Base-by-base conservation (phyloP, 805 yeast genomes). In the Candida argentea region DNA sequence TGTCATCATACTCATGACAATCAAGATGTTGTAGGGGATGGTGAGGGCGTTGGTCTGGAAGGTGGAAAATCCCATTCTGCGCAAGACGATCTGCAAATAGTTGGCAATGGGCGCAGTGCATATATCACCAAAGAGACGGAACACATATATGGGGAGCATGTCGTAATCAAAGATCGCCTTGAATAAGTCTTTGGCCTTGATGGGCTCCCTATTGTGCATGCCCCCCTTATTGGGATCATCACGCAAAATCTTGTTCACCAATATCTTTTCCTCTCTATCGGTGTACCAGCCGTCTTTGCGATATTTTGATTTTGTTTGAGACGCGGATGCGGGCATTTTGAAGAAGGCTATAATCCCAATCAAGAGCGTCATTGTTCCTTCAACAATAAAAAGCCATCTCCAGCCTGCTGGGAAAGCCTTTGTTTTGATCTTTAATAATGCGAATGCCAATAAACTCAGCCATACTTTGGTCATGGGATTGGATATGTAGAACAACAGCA, bases 291-390 rank as follows among this genome's bases (percentile, higher is more conserved):
- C 52, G 12, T 47, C 44, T 6, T 41, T 41, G 15, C 40, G 26
- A 16, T 35, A 35, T 36, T 38, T 39, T 12, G 27, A 27, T 19
- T 34, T 47, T n/a, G 52, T 47, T 20, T 31, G 38, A 12, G 66
- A 66, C 2, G 67, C 70, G 3, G 70, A 62, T 1, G 78, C 61
- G 5, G 74, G 76, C 79, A 75, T 71, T 27, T 39, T 38, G 29
- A 39, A 39, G 34, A 33, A 43, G 3, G 45, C 38, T 27, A 37
- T 27, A 11, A 47, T 15, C 7, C 51, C 52, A 16, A 46, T 30
- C 12, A 25, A 6, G 9, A 46, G 36, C 4, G 51, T 43, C 30
- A 45, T 24, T 10, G 35, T 11, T 4, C 52, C 52, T 22, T 47
- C 52, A 11, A 47, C 30, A 12, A 47, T 23, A 22, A 47, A 47